A percentile compares a stretch with the other conserved stretches of the same genome.
Conservation (phyloP, 2,329 filamentous ascomycete species). For the Alternaria sp. region DNA sequence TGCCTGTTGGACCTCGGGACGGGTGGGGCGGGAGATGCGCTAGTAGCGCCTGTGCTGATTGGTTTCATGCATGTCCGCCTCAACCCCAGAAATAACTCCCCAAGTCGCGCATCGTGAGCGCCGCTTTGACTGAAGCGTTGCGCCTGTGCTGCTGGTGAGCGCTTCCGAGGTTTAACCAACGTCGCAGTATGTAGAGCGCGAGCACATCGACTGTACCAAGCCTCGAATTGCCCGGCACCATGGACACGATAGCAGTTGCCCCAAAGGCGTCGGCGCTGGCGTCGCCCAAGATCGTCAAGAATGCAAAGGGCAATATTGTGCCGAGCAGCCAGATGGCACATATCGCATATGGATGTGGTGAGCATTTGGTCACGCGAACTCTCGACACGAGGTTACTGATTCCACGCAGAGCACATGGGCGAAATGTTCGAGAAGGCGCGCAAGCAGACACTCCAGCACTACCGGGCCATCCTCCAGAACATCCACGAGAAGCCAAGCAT, state of each 20-base stretch:
- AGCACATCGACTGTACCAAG: constrained; percentile 4
- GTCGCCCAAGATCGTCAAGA: constrained; percentile 56
- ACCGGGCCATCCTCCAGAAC: constrained; percentile 74
- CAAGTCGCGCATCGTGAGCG: constrained; percentile 20
- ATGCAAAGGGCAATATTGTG: constrained; percentile 52
- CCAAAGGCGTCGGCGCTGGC: constrained; percentile 53
- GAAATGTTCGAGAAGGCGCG: constrained; percentile 72
- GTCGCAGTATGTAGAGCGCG: constrained; percentile 19
- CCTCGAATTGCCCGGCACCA: constrained; percentile 30
- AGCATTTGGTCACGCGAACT: constrained; percentile 16
- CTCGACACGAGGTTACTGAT: constrained; percentile 28
- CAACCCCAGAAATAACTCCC: constrained; percentile 31
- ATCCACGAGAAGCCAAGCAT: constrained; percentile 74
- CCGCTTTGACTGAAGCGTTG: constrained; percentile 1
- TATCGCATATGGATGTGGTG: constrained; percentile 56
- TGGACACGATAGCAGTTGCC: constrained; percentile 53
- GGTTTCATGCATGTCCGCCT: constrained; percentile 45
- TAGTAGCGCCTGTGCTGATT: constrained; percentile 38
- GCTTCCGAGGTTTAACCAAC: constrained; percentile 4
- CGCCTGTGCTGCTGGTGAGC: constrained; percentile 8
- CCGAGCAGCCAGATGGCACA: constrained; percentile 52
- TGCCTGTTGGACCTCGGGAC: constrained; percentile 1
- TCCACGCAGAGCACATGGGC: constrained; percentile 72
- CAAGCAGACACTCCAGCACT: constrained; percentile 74
- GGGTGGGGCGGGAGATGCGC: constrained; percentile 27